Evolutionary conservation across 108 stramenopile genomes (phyloP), one percentile per base, ranked within the genome.

Genomic region (Cylindrotheca fusiformis): DNA sequence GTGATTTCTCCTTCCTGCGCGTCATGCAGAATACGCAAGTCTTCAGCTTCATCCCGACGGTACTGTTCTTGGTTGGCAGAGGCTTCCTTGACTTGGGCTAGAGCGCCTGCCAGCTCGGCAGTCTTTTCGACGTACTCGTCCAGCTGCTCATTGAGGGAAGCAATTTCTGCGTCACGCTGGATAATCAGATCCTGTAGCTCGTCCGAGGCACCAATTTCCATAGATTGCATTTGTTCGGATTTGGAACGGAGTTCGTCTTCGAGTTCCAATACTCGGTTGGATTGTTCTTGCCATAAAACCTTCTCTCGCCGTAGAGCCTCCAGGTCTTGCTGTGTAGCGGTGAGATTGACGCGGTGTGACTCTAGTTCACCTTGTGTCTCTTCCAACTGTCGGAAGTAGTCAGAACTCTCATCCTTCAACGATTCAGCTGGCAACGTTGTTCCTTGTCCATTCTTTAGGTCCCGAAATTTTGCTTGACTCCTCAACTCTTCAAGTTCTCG

Each of bases 1-100:
- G 33, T 54, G 55, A 85, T 75, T 51, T 79, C 82, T 36, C 30
- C 63, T 41, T 70, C 69, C 52, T 83, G 74, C 4, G 79, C 62
- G 62, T 80, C 79, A 30, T 71, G 63, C 22, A 80, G 32, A 26
- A 80, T 71, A 51, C 79, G 64, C 55, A 80, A 59, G 55, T 80
- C 79, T 47, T 74, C 73, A 2, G 69, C 73, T 53, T 80, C 79
- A 52, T 75, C 73, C n/a, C 52, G 58, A 4, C 73, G 69, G 27
- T 74, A 80, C 18, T 74, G 55, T 41, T 85, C 83, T 32, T 83
- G 74, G 41, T 57, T 60, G 14, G 55, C 52, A 1, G 76, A 66
- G 59, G 79, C 77, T 36, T 77, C 71, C 53, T 73, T 59, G 10
- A 77, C 68, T 48, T 81, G 72, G 32, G 69, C 67, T 0, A 85